Evolutionary conservation across 192 early-diverging fungal genomes (phyloP).

Genomic region (Podila horticola): DNA sequence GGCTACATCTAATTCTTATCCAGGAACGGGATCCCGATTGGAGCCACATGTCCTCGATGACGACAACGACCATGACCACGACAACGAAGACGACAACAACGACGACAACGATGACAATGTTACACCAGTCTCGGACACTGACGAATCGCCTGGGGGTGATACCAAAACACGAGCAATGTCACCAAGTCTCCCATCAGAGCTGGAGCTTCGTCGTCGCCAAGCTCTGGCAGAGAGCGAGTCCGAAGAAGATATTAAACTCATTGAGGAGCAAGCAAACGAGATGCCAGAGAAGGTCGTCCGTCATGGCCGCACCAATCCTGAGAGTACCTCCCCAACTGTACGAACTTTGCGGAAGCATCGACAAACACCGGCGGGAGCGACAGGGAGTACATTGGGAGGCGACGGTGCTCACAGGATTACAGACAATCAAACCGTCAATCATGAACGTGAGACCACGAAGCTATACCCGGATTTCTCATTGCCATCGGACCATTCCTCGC

Average conservation of each 20-base stretch:
- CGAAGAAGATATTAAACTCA: slow-evolving; percentile 13
- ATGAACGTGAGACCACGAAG: not conserved
- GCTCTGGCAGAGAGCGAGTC: not conserved
- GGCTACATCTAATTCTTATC: not conserved
- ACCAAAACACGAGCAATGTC: slow-evolving; percentile 13
- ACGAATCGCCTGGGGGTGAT: not conserved
- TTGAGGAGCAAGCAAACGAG: not conserved
- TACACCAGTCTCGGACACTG: slow-evolving; percentile 2
- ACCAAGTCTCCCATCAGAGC: slow-evolving; percentile 40
- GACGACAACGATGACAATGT: not conserved
- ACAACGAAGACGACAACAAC: too few relatives aligned
- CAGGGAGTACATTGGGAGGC: too few relatives aligned
- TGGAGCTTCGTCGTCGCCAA: slow-evolving; percentile 23
- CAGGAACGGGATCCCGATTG: slow-evolving; percentile 2
- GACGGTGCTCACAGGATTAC: too few relatives aligned
- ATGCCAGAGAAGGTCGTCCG: not conserved
- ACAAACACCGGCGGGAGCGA: too few relatives aligned
- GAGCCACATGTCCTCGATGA: slow-evolving; percentile 36
- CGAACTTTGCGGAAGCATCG: not conserved
- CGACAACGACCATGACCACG: slow-evolving; percentile 4
- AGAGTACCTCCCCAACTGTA: slow-evolving; percentile 7
- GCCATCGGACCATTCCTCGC: slow-evolving; percentile 37
- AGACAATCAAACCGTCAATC: too few relatives aligned
- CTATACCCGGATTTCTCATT: not conserved
- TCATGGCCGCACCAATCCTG: not conserved